Base-by-base conservation (phyloP, 2,329 filamentous ascomycete species). In the Aspergillus puulaauensis region DNA sequence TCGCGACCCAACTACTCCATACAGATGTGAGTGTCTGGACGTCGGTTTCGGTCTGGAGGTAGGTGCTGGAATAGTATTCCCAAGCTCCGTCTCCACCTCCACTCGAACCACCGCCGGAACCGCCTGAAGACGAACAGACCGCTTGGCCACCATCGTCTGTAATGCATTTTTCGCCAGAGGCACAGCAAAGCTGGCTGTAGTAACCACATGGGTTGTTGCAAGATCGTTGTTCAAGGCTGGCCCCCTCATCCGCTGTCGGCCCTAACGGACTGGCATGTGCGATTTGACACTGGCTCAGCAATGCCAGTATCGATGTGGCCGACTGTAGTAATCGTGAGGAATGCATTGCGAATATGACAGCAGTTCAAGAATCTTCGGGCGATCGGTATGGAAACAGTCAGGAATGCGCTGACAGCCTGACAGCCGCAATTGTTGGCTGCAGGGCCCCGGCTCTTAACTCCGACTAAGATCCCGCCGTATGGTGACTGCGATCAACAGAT, bases 1-100 rank as follows among this genome's bases (percentile, higher is more conserved):
- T 64, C 53, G 70, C 51, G 61, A 71, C 31, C 52, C 68, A 69
- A 41, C 73, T 75, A 69, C 83, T 86, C 70, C 79, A 82, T 33
- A 83, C 79, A 6, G 78, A 79, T 6, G 83, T 86, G 57, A 77
- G 73, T 3, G 83, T 85, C 44, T 80, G 70, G 6, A 79, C 72
- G 52, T 81, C 80, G 12, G 82, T 86, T 67, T 84, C 79, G n/a
- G 72, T 74, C 39, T 62, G 61, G 12, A 82, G 77, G 64, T 75
- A 86, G 6, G 82, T 85, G 2, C 82, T 82, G 17, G 84, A 87
- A 66, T 76, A 84, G 70, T 80, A 81, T 60, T 81, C 68, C 82
- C 83, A 86, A 60, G 75, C 70, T n/a, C 80, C 81, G 14, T 67
- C 66, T 53, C 65, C 72, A 46, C 63, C 62, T 24, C 64, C 64